Conservation (phyloP, 148 eudicot species). For the Chenopodium suecicum region DNA sequence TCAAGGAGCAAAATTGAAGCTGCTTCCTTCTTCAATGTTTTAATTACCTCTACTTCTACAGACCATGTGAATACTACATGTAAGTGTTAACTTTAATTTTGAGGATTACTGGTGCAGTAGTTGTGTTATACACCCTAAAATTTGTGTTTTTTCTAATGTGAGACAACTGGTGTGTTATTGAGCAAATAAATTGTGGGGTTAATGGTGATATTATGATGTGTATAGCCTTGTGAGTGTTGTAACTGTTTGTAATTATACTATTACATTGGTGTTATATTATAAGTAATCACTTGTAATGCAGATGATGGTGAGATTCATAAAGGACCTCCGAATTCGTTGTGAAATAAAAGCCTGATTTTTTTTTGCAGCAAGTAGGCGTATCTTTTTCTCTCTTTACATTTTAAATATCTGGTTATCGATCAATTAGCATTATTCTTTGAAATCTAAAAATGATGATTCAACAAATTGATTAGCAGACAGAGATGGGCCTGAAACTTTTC, state of each 20-base stretch:
- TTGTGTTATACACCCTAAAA: not conserved
- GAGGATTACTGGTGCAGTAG: not conserved
- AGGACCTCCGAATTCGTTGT: not conserved
- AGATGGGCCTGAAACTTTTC: conserved; percentile 11
- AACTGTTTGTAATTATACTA: not conserved
- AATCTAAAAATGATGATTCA: conserved; percentile 16
- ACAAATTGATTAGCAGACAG: conserved; percentile 1
- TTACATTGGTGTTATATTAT: not conserved
- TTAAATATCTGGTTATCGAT: too few species aligned
- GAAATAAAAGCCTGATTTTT: not conserved
- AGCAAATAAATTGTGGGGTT: not conserved
- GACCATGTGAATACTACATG: not conserved
- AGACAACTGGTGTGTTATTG: too few species aligned
- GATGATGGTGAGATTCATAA: not conserved
- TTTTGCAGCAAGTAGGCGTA: not conserved
- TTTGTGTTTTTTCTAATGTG: not conserved
- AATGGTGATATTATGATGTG: not conserved
- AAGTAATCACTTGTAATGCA: not conserved
- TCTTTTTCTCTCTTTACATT: too few species aligned
- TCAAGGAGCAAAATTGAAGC: not conserved
- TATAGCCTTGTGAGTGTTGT: not conserved
- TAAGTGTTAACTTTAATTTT: too few species aligned
- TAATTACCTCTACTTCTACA: not conserved
- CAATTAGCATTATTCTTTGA: conserved; percentile 1
- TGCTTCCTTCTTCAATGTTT: not conserved